Percentiles rank a stretch among this genome's conserved stretches.
Evolutionary conservation across 73 alveolate species (phyloP).

Genomic region (Paramecium tetraurelia): DNA sequence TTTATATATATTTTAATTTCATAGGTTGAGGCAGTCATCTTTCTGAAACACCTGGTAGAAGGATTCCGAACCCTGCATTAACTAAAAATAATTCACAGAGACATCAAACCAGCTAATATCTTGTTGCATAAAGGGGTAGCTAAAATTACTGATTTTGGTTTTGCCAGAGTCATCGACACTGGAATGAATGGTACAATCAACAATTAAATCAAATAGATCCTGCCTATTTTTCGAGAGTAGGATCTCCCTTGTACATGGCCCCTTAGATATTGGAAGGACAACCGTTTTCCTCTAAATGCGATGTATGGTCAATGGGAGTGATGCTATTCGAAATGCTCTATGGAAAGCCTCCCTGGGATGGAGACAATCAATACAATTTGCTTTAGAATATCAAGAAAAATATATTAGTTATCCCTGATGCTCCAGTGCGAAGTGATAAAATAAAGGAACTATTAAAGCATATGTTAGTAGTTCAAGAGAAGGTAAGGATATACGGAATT

Average conservation of each 20-base stretch:
- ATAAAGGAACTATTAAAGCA: slow-evolving; percentile 27
- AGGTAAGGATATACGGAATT: neutral
- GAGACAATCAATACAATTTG: slow-evolving; percentile 51
- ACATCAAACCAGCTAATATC: slow-evolving; percentile 60
- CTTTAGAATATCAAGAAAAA: slow-evolving; percentile 19
- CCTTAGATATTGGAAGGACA: slow-evolving; percentile 62
- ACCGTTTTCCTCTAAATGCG: slow-evolving; percentile 62
- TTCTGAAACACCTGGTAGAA: slow-evolving; percentile 56
- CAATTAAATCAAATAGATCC: neutral
- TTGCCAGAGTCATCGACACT: neutral
- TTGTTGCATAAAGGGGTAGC: slow-evolving; percentile 53
- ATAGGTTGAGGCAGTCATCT: slow-evolving; percentile 53
- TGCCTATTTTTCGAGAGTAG: slow-evolving; percentile 58
- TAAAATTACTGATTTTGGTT: neutral
- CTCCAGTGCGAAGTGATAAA: slow-evolving; percentile 53
- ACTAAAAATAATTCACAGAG: slow-evolving; percentile 58
- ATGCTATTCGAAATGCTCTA: slow-evolving; percentile 62
- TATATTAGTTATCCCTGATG: slow-evolving; percentile 34
- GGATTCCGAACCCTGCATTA: slow-evolving; percentile 52
- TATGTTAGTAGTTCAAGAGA: slow-evolving; percentile 52
- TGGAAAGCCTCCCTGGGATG: slow-evolving; percentile 62
- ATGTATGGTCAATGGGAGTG: slow-evolving; percentile 65
- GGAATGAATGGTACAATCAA: slow-evolving; percentile 28
- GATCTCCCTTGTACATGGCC: slow-evolving; percentile 65
- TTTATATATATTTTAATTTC: neutral